Percentiles rank a stretch among this genome's conserved stretches.
Evolutionary conservation across 768 basidiomycete species (phyloP).

Genomic region (Amanita exitialis): DNA sequence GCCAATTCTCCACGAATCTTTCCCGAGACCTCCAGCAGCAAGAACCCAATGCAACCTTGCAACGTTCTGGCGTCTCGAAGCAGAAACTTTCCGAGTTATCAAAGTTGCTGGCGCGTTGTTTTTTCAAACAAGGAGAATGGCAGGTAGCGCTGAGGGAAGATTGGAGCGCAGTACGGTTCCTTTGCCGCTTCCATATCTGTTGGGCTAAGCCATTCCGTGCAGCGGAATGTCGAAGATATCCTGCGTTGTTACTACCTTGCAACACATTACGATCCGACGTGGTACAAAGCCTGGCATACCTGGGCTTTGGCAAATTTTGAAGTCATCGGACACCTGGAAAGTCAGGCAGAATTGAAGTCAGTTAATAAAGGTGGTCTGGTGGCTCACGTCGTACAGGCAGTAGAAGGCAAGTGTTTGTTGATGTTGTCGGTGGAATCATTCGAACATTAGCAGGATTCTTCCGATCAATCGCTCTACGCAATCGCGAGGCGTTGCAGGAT

Average conservation of each 20-base stretch:
- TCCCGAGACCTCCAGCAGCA: slow-evolving; percentile 57
- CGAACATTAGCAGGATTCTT: slow-evolving; percentile 63
- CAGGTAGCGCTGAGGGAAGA: slow-evolving; percentile 71
- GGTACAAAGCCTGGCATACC: slow-evolving; percentile 99
- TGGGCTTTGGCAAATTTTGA: slow-evolving; percentile 98
- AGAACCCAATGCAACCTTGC: slow-evolving; percentile 39
- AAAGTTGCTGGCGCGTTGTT: slow-evolving; percentile 88
- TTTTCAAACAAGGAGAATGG: slow-evolving; percentile 96
- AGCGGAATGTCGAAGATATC: slow-evolving; percentile 78
- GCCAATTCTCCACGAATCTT: slow-evolving; percentile 71
- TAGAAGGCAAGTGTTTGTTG: slow-evolving; percentile 52
- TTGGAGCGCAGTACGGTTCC: slow-evolving; percentile 62
- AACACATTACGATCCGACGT: slow-evolving; percentile 85
- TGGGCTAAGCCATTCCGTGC: neutral
- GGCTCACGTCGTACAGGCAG: slow-evolving; percentile 82
- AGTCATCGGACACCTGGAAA: slow-evolving; percentile 76
- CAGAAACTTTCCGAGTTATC: slow-evolving; percentile 60
- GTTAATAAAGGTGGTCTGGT: slow-evolving; percentile 58
- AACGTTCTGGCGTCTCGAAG: slow-evolving; percentile 43
- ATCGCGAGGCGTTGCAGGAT: slow-evolving; percentile 89
- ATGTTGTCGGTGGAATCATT: neutral
- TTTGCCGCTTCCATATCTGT: neutral
- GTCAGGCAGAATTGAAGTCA: slow-evolving; percentile 42
- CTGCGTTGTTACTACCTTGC: slow-evolving; percentile 78
- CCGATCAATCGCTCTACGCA: slow-evolving; percentile 84